Base-by-base conservation (phyloP, 805 yeast genomes). In the Wickerhamiella hasegawae region DNA sequence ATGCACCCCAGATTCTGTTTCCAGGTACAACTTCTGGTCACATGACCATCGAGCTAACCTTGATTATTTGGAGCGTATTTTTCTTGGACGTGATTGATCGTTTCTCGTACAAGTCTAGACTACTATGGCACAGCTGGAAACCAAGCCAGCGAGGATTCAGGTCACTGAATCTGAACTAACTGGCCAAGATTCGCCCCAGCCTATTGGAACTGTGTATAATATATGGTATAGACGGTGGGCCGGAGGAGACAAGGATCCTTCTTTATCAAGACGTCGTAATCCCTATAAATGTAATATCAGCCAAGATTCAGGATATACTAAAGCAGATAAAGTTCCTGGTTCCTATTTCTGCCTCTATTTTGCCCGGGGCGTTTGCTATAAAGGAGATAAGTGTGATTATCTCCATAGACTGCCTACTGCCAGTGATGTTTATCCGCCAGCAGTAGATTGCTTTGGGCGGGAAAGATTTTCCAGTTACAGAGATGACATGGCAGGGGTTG, bases 401-500 rank as follows among this genome's bases (percentile, higher is more conserved):
- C 57, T 77, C 22, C 98, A 87, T 53, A 60, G 94, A 35, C 51
- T 80, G 5, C 97, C 98, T 0, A 54, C 49, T 2, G 38, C 47
- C 3, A 68, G 63, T 0, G 95, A 85, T 48, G 54, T 62, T 26
- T 63, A 63, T 31, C 65, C 73, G 2, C 65, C 76, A 2, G 71
- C 83, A 0, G 64, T 71, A 18, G 98, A 87, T 56, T 85, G 96
- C 49, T 87, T 87, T 62, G 97, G 96, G 1, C 61, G 98, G 40
- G 94, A 81, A 49, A 82, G 79, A 53, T 77, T 77, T 42, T 63
- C 78, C 1, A 78, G 73, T 32, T 82, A 81, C 48, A 60, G 84
- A 45, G 95, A 87, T 44, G 97, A 87, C 55, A 84, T 84, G 95
- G 73, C 78, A 20, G 98, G 98, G 23, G 76, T 84, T 3, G 98